Conservation (phyloP, 2,329 filamentous ascomycete genomes). For the Alternaria ventricosa region DNA sequence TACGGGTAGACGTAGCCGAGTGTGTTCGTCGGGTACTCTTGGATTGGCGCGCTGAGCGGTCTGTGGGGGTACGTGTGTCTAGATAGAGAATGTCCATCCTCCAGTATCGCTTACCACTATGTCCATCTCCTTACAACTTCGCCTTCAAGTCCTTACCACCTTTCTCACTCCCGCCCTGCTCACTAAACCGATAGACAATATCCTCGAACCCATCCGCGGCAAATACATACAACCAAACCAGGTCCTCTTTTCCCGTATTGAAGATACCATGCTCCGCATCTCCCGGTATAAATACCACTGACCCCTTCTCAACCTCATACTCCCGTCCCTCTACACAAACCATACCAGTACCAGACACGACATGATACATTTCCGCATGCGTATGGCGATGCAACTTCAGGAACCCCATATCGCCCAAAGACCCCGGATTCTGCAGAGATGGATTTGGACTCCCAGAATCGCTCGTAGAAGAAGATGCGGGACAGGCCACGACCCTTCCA, state of each 20-base stretch:
- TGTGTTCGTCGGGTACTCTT: no score
- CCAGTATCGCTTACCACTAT: neutral
- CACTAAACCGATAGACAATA: slow-evolving; percentile 49
- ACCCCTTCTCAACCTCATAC: slow-evolving; percentile 42
- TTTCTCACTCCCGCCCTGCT: neutral
- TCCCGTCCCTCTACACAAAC: slow-evolving; percentile 49
- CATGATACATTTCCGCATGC: slow-evolving; percentile 55
- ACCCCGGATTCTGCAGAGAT: neutral
- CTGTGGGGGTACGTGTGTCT: neutral
- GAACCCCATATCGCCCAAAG: slow-evolving; percentile 33
- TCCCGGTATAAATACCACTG: slow-evolving; percentile 52
- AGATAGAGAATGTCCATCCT: neutral
- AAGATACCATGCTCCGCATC: slow-evolving; percentile 53
- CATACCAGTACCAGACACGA: slow-evolving; percentile 47
- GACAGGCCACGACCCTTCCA: neutral
- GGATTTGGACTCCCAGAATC: neutral
- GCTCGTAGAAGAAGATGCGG: neutral
- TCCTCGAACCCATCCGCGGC: slow-evolving; percentile 48
- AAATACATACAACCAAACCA: slow-evolving; percentile 54
- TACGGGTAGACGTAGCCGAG: no score
- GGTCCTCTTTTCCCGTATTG: slow-evolving; percentile 27
- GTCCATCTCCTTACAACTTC: neutral
- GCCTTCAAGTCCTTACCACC: neutral
- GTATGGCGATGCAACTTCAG: slow-evolving; percentile 49
- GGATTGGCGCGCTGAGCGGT: no score